These are phyloP conservation scores for Metschnikowia lochheadii DNA, from an alignment of 805 yeast species.

Conservation along the genomic window DNA sequence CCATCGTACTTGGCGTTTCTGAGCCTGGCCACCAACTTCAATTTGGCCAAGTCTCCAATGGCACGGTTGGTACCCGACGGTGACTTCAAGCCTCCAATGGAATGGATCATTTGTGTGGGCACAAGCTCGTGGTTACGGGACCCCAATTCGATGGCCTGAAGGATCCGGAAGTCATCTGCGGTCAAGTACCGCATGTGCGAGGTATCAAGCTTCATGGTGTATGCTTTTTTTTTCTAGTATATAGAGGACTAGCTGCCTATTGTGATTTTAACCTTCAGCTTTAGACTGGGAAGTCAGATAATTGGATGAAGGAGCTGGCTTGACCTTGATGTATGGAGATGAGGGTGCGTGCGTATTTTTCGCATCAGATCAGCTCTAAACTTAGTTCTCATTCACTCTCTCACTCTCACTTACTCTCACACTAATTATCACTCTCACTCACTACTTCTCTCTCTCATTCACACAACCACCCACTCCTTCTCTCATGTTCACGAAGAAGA, in stretches of 20 bases:
- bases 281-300: no score
- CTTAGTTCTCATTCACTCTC: neutral
- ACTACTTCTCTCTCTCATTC: neutral
- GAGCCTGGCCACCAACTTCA: conserved; percentile 69
- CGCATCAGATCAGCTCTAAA: neutral
- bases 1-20: conserved; percentile 96
- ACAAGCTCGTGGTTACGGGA: conserved; percentile 92
- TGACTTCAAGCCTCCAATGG: conserved; percentile 71
- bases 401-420: neutral
- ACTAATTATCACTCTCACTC: no score
- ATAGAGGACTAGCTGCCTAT: no score
- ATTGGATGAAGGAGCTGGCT: no score
- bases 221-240: no score
- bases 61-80: conserved; percentile 73
- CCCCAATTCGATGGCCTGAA: conserved; percentile 87
- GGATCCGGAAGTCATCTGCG: conserved; percentile 83
- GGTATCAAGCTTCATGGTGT: conserved; percentile 81
- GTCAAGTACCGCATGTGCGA: conserved; percentile 91
- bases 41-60: conserved; percentile 81
- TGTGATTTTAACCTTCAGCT: no score
- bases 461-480: neutral
- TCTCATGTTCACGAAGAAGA: conserved; percentile 14
- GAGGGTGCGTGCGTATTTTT: neutral
- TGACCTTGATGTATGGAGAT: neutral
- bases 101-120: conserved; percentile 80